Base-by-base conservation (phyloP, 1,284 basidiomycete species). In the Moesziomyces globuligerus region DNA sequence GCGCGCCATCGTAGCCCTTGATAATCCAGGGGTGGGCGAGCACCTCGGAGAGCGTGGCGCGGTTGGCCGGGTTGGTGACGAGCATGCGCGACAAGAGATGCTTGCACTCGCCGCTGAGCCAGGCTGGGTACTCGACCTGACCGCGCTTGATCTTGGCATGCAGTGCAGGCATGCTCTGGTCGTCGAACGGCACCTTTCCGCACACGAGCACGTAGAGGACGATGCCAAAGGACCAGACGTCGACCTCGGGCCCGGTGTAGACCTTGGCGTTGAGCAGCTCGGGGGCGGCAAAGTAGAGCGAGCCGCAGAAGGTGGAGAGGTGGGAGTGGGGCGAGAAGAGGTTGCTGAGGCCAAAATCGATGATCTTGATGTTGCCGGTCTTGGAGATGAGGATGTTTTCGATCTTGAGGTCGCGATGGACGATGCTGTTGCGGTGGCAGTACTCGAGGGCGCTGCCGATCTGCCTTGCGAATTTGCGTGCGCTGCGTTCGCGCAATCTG, bases 101-200 rank as follows among this genome's bases (percentile, higher is more conserved):
- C 83, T 96, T 97, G 86, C 94, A 98, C 84, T 98, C 95, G 76
- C 91, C 88, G 77, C 91, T 94, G 18, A 98, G 86, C 95, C 95
- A 98, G 9, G 92, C 91, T 0, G 95, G 95, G 81, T 98, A 98
- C 81, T 98, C 95, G 44, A 97, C 94, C 41, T 94, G 85, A 1
- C 96, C 95, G 3, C 94, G 89, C 84, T 98, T 99, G 85, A 99
- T 98, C 86, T 98, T 98, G 38, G 95, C 95, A 82, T 98, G 96
- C 47, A 98, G 85, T 0, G 94, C 95, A 3, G 95, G 96, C 95
- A 98, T 98, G 80, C 91, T 94, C 84, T 98, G 94, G 83, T 99
- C 96, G 81, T 99, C 95, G 80, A 98, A 98, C 0, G 95, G 95
- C 1, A 98, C 95, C 84, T 96, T 98, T 49, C 95, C 96, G 82